These are phyloP conservation scores for Ustilago sp. DNA, from an alignment of 1,284 basidiomycete genomes.

Conservation along the genomic window DNA sequence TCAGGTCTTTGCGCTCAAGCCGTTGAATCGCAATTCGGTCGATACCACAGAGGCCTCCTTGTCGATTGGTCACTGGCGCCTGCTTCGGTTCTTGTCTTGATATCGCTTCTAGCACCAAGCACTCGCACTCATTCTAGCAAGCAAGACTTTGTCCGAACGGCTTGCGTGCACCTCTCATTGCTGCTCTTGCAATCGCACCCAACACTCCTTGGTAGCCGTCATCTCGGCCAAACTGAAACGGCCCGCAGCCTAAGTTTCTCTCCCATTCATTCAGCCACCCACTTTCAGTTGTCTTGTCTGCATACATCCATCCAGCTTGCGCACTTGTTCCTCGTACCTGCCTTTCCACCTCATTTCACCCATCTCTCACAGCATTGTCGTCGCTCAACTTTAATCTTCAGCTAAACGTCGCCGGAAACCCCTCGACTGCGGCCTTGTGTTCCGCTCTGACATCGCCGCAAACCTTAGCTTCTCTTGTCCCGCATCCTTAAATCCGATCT, in stretches of 20 bases:
- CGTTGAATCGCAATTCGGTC: too few relatives aligned
- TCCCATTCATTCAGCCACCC: background rate
- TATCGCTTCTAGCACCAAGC: background rate
- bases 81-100: too few relatives aligned
- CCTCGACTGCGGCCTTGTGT: background rate
- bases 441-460: background rate
- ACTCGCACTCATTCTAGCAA: background rate
- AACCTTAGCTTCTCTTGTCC: background rate
- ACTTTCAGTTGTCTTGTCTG: background rate
- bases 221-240: background rate
- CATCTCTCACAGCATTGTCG: background rate
- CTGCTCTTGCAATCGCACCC: background rate
- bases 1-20: too few relatives aligned
- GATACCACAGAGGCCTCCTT: too few relatives aligned
- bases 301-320: background rate
- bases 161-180: background rate
- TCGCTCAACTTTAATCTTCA: background rate
- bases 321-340: slow-evolving; percentile 4
- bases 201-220: background rate
- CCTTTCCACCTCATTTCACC: background rate
- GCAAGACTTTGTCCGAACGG: background rate
- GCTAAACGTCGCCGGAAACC: background rate
- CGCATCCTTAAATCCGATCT: background rate
- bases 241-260: background rate
- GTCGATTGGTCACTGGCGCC: too few relatives aligned